A percentile compares a stretch with the other conserved stretches of the same genome.
Conservation (phyloP, 441 rosid genomes). For the Erodium texanum region DNA sequence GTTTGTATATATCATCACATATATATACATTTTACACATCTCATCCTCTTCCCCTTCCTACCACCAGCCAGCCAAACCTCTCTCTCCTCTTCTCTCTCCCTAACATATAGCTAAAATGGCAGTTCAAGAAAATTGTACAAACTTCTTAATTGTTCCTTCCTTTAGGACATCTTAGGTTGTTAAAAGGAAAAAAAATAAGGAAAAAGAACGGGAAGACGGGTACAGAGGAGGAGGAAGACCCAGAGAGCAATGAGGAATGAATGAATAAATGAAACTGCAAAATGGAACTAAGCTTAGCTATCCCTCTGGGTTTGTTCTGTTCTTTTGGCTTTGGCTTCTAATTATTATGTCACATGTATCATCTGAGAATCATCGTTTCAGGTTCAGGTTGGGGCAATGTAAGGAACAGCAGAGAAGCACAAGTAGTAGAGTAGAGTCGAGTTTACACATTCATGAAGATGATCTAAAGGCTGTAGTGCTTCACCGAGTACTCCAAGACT, state of each 20-base stretch:
- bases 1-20: slow-evolving; percentile 45
- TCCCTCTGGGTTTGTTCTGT: slow-evolving; percentile 37
- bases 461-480: slow-evolving; percentile 1
- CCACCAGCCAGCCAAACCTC: not conserved
- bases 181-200: slow-evolving; percentile 8
- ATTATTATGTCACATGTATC: not conserved
- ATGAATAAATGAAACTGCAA: slow-evolving; percentile 32
- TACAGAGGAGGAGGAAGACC: slow-evolving; percentile 16
- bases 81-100: slow-evolving; percentile 17
- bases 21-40: slow-evolving; percentile 39
- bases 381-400: too few species aligned
- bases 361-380: too few species aligned
- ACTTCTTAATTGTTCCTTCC: not conserved
- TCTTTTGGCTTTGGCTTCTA: slow-evolving; percentile 28
- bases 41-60: slow-evolving; percentile 19
- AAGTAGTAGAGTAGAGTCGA: not conserved
- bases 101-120: slow-evolving; percentile 23
- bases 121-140: slow-evolving; percentile 34
- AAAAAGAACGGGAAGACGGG: too few species aligned
- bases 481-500: slow-evolving; percentile 37
- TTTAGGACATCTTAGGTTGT: slow-evolving; percentile 21
- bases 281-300: slow-evolving; percentile 40
- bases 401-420: not conserved
- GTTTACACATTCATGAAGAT: not conserved
- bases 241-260: slow-evolving; percentile 46